Conservation (phyloP, 306 rosid species). For the Vicia sativa region DNA sequence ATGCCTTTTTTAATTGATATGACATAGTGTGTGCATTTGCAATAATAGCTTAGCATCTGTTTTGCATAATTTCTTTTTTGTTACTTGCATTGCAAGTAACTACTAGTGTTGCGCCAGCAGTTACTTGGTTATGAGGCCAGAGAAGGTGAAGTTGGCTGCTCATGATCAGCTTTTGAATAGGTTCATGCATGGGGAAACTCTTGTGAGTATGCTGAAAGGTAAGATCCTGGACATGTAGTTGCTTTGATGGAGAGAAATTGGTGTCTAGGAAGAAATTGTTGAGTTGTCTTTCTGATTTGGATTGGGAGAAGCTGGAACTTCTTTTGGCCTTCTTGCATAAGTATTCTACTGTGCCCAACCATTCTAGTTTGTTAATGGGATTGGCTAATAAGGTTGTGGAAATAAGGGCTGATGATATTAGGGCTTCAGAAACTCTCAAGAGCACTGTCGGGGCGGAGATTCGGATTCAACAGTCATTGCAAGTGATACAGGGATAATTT, state of each 20-base stretch:
- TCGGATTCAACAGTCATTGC: constrained; percentile 66
- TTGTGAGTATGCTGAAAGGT: constrained; percentile 62
- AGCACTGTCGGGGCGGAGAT: constrained; percentile 75
- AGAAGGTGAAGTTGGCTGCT: constrained; percentile 59
- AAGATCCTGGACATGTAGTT: constrained; percentile 69
- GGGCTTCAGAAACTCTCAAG: constrained; percentile 57
- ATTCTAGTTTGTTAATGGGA: constrained; percentile 64
- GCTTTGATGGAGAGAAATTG: constrained; percentile 93
- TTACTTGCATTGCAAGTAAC: too few species aligned
- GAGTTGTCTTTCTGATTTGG: constrained; percentile 63
- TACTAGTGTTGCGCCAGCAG: constrained; percentile 26
- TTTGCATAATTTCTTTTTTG: too few species aligned
- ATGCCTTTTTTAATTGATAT: too few species aligned
- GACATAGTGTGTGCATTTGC: too few species aligned
- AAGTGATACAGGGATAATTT: constrained; percentile 77
- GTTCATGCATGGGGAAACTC: constrained; percentile 85
- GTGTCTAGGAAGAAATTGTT: constrained; percentile 75
- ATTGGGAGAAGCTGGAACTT: constrained; percentile 60
- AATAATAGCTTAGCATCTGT: constrained; percentile 41
- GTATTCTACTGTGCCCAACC: constrained; percentile 62
- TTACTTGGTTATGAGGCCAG: constrained; percentile 59
- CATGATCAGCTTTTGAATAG: constrained; percentile 80
- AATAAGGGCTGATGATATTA: constrained; percentile 64
- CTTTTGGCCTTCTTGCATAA: constrained; percentile 65
- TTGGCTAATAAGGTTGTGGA: constrained; percentile 78